These are phyloP conservation scores for Capsicum baccatum DNA, from an alignment of 257 asterid genomes.

Conservation along the genomic window DNA sequence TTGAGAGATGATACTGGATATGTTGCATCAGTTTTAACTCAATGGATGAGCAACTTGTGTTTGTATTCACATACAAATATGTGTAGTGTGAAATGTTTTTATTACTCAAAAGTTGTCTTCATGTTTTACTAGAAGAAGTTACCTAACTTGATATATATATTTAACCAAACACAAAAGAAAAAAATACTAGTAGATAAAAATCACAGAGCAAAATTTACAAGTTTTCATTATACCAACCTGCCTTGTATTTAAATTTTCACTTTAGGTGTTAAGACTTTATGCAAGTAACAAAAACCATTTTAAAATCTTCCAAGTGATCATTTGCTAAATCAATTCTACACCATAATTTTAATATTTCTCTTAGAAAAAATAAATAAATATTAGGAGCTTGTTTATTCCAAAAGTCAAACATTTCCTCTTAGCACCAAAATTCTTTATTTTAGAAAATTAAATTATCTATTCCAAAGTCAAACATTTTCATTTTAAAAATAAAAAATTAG, in stretches of 20 bases:
- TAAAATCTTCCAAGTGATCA: background rate
- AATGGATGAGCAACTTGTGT: background rate
- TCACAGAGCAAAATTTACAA: background rate
- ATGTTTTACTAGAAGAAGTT: background rate
- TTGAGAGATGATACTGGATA: background rate
- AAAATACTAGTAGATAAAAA: too few relatives aligned
- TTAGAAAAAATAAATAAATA: background rate
- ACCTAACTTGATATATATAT: too few relatives aligned
- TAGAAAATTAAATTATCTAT: constrained; percentile 7
- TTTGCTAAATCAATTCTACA: background rate
- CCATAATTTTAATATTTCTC: background rate
- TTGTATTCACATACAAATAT: background rate
- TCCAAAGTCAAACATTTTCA: background rate
- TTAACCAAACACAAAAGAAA: too few relatives aligned
- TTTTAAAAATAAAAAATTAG: background rate
- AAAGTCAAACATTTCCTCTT: constrained; percentile 5
- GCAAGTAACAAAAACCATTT: background rate
- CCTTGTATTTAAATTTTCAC: background rate
- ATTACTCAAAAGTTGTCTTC: background rate
- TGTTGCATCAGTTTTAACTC: background rate
- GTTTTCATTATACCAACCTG: background rate
- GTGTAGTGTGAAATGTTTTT: background rate
- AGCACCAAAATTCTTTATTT: background rate
- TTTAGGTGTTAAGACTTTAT: background rate
- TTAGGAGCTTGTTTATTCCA: background rate